phyloP scores from a whole-genome alignment of 2,329 filamentous ascomycete genomes.

The Calonectria honghensis region DNA sequence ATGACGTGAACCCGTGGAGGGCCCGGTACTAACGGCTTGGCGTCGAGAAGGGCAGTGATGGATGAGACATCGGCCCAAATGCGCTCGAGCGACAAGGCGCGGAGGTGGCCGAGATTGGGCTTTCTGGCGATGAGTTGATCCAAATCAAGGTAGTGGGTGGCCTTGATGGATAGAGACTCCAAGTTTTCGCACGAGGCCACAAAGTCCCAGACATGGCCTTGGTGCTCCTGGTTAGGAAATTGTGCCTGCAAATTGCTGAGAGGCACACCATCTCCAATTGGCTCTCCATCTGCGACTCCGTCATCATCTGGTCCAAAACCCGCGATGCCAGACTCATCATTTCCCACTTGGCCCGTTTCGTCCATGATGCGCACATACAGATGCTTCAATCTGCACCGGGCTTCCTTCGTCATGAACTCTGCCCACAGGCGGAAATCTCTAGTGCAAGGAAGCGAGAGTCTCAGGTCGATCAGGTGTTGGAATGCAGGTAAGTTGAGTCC shows the following conservation, averaged over 20 bases:
- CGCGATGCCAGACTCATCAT: not conserved
- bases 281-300: too few relatives aligned
- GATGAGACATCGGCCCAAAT: too few relatives aligned
- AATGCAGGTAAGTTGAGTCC: not conserved
- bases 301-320: not conserved
- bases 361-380: not conserved
- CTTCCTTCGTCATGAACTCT: not conserved
- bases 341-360: not conserved
- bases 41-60: too few relatives aligned
- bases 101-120: not conserved
- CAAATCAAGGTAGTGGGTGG: not conserved
- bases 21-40: too few relatives aligned
- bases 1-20: too few relatives aligned
- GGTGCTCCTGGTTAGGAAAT: conserved; percentile 9
- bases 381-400: not conserved
- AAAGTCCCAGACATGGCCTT: conserved; percentile 17
- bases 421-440: not conserved
- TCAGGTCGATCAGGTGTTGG: conserved; percentile 3
- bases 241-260: conserved; percentile 1
- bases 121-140: not conserved
- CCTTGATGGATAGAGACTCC: not conserved
- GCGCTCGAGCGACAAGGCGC: not conserved
- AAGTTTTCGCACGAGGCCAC: conserved; percentile 22
- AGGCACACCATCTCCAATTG: not conserved
- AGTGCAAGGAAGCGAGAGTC: not conserved